phyloP scores from a whole-genome alignment of 805 yeast genomes.

The Novakomyces olei region DNA sequence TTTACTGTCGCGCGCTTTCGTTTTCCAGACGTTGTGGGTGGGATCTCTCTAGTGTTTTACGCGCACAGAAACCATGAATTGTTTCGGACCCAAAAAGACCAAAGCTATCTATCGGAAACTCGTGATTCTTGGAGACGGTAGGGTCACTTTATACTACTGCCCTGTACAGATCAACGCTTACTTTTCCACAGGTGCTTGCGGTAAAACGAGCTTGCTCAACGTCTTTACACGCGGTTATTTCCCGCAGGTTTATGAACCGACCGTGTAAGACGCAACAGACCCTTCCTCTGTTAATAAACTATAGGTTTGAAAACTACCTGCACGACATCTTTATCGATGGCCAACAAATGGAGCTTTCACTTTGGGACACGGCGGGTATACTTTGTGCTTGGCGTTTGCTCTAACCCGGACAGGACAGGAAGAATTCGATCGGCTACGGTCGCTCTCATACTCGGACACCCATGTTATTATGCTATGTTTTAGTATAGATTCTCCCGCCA shows the following conservation, averaged over 20 bases:
- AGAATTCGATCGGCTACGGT: conserved; percentile 84
- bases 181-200: conserved; percentile 99
- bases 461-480: conserved; percentile 94
- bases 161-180: too few relatives aligned
- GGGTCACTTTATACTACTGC: not conserved
- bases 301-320: conserved; percentile 71
- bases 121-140: conserved; percentile 12
- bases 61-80: conserved; percentile 17
- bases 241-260: conserved; percentile 96
- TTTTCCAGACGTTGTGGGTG: too few relatives aligned
- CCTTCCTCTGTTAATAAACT: not conserved
- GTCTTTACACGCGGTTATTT: conserved; percentile 94
- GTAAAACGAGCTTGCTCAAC: conserved; percentile 82
- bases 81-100: conserved; percentile 24
- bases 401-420: conserved; percentile 40
- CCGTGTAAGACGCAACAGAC: conserved; percentile 27
- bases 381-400: not conserved
- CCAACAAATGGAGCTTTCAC: conserved; percentile 69
- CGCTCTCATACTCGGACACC: conserved; percentile 81
- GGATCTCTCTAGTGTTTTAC: too few relatives aligned
- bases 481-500: conserved; percentile 85
- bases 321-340: conserved; percentile 93
- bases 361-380: conserved; percentile 98
- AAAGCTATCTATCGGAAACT: conserved; percentile 12
- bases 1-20: too few relatives aligned